Evolutionary conservation across 2,329 filamentous ascomycete species (phyloP), one percentile per base, ranked within the genome.

Genomic region (Colletotrichum lini): DNA sequence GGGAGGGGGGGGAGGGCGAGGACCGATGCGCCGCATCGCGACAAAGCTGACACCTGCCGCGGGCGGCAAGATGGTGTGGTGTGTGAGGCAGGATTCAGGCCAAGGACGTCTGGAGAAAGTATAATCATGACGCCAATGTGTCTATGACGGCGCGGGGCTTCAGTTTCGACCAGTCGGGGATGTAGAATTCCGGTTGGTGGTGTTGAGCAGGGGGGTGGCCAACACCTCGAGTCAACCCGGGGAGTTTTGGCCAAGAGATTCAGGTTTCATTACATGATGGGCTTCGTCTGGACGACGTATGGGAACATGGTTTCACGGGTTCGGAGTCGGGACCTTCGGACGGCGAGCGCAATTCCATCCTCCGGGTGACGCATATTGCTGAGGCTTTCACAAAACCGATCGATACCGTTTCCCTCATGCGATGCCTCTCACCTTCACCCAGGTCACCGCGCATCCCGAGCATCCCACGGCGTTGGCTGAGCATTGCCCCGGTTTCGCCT

Each of bases 191-290:
- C 18, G 9, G 26, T n/a, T 45, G 40, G 13, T 45, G 40, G 13
- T n/a, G 44, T 42, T 44, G 58, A 64, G 15, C 66, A 63, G 54
- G 65, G 59, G 26, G 18, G n/a, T n/a, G 23, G 45, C 40, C 58
- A 23, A 50, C 23, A 45, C 16, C 26, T 47, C 54, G 59, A 72
- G 65, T 64, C 59, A 60, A 53, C 56, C 15, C 38, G 45, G 54
- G 53, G 16, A 52, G 63, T 70, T 62, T 70, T 53, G 44, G 57
- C 64, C 60, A 69, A 70, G 65, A 57, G 23, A 30, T 65, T 72
- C 45, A 54, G 65, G 69, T 72, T 69, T 72, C 69, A 60, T 40
- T 42, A 23, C 38, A 60, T 21, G 54, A 60, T 56, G 30, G 59
- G 18, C 23, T 16, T 50, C 54, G 65, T 72, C 59, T 69, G 58